Evolutionary conservation across 148 eudicot species (phyloP), one percentile per base, ranked within the genome.

Genomic region (Diospyros lotus): DNA sequence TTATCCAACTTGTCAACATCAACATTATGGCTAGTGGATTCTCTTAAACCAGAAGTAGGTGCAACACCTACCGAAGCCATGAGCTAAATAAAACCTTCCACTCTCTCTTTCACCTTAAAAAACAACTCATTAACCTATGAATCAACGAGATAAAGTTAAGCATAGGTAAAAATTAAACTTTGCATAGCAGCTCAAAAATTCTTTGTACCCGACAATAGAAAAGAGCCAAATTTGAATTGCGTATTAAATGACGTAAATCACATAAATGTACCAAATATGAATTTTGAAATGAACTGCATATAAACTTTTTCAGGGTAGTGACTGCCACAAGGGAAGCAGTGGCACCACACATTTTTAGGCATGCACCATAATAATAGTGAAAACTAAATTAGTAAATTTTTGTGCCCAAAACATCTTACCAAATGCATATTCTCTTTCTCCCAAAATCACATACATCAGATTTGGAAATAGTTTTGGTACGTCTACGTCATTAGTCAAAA

Each of bases 1-100:
- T 73, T 84, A 83, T 88, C 93, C 76, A 92, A 86, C 71, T 73
- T 84, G 81, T 88, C 93, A 73, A 86, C 88, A 66, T 78, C 88
- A 70, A 82, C 83, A 48, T 72, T 80, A 73, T 81, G 85, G 72
- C 81, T 65, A 67, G 75, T 73, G 48, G 91, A 72, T 67, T 92
- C 90, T 76, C 90, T 85, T 74, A 84, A 64, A 78, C 84, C 86
- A 52, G 85, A 77, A 66, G 81, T 53, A 72, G 87, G 84, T 44
- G 76, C 87, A 66, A 87, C 77, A 72, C 87, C 85, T 69, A 78
- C 87, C 6, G 87, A 87, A 80, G 87, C 86, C 90, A 87, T 84
- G 67, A 56, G 54, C 69, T 51, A 48, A 63, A 53, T n/a, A 42
- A 63, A 28, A 60, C 61, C 48, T 79, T 74, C 73, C 39, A 46